Evolutionary conservation across 2,329 filamentous ascomycete species (phyloP).

Genomic region (Achaetomium macrosporum): DNA sequence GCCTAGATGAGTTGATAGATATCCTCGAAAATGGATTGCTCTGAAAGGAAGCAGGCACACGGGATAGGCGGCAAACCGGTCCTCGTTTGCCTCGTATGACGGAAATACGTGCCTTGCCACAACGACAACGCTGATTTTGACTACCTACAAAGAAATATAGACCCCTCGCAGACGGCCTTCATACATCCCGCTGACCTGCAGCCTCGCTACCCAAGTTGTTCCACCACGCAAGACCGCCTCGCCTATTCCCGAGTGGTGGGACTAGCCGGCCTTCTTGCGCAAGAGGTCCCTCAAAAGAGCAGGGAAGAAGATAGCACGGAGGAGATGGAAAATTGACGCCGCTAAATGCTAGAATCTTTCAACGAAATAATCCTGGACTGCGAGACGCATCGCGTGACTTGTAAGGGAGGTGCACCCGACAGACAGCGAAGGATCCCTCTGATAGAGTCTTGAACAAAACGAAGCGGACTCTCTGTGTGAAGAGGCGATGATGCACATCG

Average conservation of each 20-base stretch:
- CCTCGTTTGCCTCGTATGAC: constrained; percentile 9
- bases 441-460: too few species aligned
- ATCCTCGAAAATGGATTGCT: constrained; percentile 69
- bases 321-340: constrained; percentile 5
- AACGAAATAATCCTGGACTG: background rate
- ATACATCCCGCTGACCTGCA: constrained; percentile 6
- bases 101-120: constrained; percentile 11
- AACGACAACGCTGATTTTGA: background rate
- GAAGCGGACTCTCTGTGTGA: background rate
- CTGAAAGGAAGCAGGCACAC: background rate
- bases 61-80: background rate
- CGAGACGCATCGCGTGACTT: background rate
- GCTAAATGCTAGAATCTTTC: constrained; percentile 17
- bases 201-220: constrained; percentile 1
- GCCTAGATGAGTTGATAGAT: constrained; percentile 68
- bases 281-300: background rate
- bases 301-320: background rate
- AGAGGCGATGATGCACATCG: background rate
- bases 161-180: background rate
- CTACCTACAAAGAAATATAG: constrained; percentile 3
- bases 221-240: background rate
- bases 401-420: background rate
- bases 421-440: background rate
- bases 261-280: background rate
- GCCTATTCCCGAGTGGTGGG: background rate